These are phyloP conservation scores for Silene latifolia DNA, from an alignment of 148 eudicot species.

Conservation along the genomic window DNA sequence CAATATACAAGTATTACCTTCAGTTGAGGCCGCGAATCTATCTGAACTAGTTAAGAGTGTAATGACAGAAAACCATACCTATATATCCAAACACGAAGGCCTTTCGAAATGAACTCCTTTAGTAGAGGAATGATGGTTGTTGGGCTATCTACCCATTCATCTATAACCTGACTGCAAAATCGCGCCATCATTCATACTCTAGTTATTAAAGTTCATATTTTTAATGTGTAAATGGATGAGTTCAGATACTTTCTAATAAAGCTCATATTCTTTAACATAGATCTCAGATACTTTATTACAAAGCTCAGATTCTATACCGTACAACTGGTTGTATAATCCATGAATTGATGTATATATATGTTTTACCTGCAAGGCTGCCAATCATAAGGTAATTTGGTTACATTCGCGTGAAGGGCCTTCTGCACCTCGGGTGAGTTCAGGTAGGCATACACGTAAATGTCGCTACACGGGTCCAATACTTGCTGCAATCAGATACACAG, in stretches of 20 bases:
- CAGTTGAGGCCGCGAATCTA: not conserved
- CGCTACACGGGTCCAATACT: conserved; percentile 58
- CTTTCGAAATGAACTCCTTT: conserved; percentile 50
- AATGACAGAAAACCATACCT: conserved; percentile 42
- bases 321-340: too few species aligned
- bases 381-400: conserved; percentile 43
- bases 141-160: conserved; percentile 61
- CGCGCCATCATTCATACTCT: not conserved
- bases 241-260: too few species aligned
- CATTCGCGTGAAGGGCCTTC: conserved; percentile 72
- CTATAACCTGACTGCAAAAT: conserved; percentile 18
- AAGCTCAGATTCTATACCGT: too few species aligned
- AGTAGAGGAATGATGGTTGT: conserved; percentile 52
- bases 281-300: too few species aligned
- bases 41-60: not conserved
- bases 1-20: not conserved
- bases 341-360: too few species aligned
- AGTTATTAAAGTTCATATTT: too few species aligned
- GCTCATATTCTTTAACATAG: too few species aligned
- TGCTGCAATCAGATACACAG: conserved; percentile 31
- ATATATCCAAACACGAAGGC: conserved; percentile 69
- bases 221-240: too few species aligned
- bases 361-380: conserved; percentile 73
- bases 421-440: conserved; percentile 60
- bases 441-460: conserved; percentile 49